Evolutionary conservation across 352 stramenopile species (phyloP), one percentile per base, ranked within the genome.

Genomic region (Pythium grandisporangium): DNA sequence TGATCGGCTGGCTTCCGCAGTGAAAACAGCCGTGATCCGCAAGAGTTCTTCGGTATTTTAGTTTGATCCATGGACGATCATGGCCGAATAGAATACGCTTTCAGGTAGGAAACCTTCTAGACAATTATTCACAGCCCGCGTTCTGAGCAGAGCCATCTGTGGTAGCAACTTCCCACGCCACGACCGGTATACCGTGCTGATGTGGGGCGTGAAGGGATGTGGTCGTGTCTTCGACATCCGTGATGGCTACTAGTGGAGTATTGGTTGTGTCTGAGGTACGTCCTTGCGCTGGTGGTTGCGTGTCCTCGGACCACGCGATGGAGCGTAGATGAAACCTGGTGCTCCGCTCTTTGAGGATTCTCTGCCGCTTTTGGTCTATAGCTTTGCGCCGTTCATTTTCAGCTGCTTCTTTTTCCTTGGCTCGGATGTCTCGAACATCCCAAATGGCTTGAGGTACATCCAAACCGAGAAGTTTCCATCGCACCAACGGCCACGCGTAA

Each of bases 31-130:
- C 0, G 70, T 87, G 16, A 30, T 70, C 21, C 38, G 48, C 4
- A 84, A 84, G 48, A 82, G 73, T 41, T 68, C 70, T 6, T 14
- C 49, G 32, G 70, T 87, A 12, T 85, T 87, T 56, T 58, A 75
- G 8, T 17, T 30, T 38, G 24, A 40, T 16, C 47, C n/a, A n/a
- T n/a, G n/a, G n/a, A n/a, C n/a, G n/a, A n/a, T n/a, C n/a, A n/a
- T n/a, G n/a, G n/a, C n/a, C n/a, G n/a, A n/a, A n/a, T n/a, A n/a
- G n/a, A n/a, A n/a, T n/a, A n/a, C n/a, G n/a, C n/a, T n/a, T n/a
- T n/a, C n/a, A n/a, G n/a, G n/a, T n/a, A n/a, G n/a, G n/a, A n/a
- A n/a, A n/a, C n/a, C n/a, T n/a, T n/a, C n/a, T n/a, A n/a, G n/a
- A n/a, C n/a, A n/a, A n/a, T n/a, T n/a, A n/a, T n/a, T n/a, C n/a